Percentiles rank a stretch among this genome's conserved stretches.
Conservation (phyloP, 1,284 basidiomycete species). For the Cystobasidium slooffiae region DNA sequence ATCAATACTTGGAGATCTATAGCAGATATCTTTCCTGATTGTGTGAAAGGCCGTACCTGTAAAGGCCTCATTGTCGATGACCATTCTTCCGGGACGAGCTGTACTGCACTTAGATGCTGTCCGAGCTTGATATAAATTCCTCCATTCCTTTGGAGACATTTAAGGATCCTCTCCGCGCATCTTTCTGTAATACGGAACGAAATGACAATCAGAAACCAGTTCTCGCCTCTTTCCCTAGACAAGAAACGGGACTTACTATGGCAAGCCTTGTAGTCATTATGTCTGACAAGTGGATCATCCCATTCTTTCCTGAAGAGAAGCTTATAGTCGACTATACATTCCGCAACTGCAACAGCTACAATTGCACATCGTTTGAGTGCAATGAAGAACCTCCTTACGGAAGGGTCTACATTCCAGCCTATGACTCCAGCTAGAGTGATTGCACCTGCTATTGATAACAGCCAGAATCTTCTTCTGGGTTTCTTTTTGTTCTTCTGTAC, state of each 20-base stretch:
- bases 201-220: neutral
- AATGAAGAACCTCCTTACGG: constrained; percentile 59
- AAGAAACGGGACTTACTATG: constrained; percentile 60
- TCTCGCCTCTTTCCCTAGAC: neutral
- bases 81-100: constrained; percentile 77
- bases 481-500: neutral
- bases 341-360: constrained; percentile 60
- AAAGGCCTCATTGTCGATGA: constrained; percentile 66
- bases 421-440: constrained; percentile 14
- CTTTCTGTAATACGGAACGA: constrained; percentile 56
- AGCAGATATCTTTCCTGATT: too few relatives aligned
- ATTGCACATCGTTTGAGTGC: constrained; percentile 70
- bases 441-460: constrained; percentile 13
- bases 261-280: constrained; percentile 71
- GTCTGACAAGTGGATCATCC: constrained; percentile 63
- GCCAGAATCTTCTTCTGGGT: constrained; percentile 16
- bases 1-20: constrained; percentile 41
- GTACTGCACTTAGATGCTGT: constrained; percentile 75
- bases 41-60: too few relatives aligned
- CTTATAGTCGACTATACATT: constrained; percentile 81
- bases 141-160: constrained; percentile 83
- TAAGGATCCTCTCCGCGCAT: constrained; percentile 75
- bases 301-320: constrained; percentile 65
- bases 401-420: constrained; percentile 57
- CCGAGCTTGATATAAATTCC: constrained; percentile 89